Percentiles rank a stretch among this genome's conserved stretches.
phyloP scores from a whole-genome alignment of 2,329 filamentous ascomycete species.

The Sordariomycetes sp. region DNA sequence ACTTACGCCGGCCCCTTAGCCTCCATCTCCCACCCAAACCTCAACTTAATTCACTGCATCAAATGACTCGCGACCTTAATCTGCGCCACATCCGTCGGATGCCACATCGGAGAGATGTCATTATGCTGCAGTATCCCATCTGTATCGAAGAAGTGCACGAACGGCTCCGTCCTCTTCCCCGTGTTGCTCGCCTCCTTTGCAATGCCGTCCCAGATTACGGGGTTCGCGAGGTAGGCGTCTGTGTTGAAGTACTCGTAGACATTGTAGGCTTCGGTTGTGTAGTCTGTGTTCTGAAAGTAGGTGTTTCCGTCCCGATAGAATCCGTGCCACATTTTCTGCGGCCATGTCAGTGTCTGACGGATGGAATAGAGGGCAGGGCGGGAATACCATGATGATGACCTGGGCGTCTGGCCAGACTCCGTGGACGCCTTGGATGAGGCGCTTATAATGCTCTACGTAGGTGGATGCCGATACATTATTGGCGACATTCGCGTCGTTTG shows the following conservation, averaged over 20 bases:
- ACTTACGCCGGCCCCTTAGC: conserved; percentile 39
- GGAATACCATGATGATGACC: conserved; percentile 25
- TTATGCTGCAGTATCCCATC: conserved; percentile 48
- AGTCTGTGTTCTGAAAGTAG: conserved; percentile 31
- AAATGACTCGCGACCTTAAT: conserved; percentile 48
- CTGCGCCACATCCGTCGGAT: conserved; percentile 48
- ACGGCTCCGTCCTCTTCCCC: conserved; percentile 22
- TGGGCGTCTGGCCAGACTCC: conserved; percentile 30
- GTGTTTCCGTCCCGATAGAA: conserved; percentile 36
- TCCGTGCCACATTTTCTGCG: conserved; percentile 37
- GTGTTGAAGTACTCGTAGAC: conserved; percentile 40
- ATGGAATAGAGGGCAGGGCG: neutral
- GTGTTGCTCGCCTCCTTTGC: conserved; percentile 20
- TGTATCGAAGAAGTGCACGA: conserved; percentile 49
- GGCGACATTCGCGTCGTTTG: conserved; percentile 27
- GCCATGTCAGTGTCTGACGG: neutral
- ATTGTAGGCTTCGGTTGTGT: conserved; percentile 32
- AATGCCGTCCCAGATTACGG: conserved; percentile 23
- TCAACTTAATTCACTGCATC: conserved; percentile 40
- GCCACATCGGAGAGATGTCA: conserved; percentile 42
- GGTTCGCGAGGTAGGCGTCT: conserved; percentile 23
- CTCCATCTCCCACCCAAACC: conserved; percentile 41
- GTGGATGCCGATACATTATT: conserved; percentile 24
- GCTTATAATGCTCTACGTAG: conserved; percentile 26
- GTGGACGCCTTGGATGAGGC: conserved; percentile 30